These are phyloP conservation scores for Graphilbum ipis-grandicollis DNA, from an alignment of 2,329 filamentous ascomycete genomes.

Conservation along the genomic window DNA sequence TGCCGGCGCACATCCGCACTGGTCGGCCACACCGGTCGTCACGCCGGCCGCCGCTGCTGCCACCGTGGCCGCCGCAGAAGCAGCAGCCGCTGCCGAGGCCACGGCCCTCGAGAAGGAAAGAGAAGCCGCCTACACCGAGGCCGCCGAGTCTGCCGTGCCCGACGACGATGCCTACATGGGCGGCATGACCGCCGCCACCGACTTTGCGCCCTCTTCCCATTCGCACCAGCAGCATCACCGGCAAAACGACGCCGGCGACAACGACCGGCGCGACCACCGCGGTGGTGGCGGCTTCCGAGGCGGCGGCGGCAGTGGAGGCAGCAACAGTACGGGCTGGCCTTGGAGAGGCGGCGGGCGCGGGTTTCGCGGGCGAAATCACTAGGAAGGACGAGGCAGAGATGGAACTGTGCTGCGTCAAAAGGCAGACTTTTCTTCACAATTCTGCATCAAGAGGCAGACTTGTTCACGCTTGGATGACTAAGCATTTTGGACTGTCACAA, in stretches of 20 bases:
- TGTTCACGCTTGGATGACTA: no score
- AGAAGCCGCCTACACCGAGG: neutral
- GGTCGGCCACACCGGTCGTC: slow-evolving; percentile 41
- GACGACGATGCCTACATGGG: neutral
- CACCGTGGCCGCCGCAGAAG: slow-evolving; percentile 21
- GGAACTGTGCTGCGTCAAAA: neutral
- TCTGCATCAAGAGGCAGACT: no score
- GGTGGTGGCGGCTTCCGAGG: slow-evolving; percentile 1
- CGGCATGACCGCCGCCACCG: neutral
- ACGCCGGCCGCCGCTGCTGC: slow-evolving; percentile 12
- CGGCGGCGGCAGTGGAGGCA: slow-evolving; percentile 1
- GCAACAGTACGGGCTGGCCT: slow-evolving; percentile 1
- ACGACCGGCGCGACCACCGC: neutral
- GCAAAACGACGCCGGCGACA: neutral
- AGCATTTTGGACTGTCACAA: no score
- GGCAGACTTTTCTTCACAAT: no score
- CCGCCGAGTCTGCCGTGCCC: neutral
- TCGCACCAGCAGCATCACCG: neutral
- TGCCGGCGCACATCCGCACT: slow-evolving; percentile 68
- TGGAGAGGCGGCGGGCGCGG: slow-evolving; percentile 14
- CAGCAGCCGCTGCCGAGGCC: slow-evolving; percentile 17
- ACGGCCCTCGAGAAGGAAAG: slow-evolving; percentile 2
- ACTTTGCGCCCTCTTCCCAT: neutral
- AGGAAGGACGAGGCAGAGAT: neutral
- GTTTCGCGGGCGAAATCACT: slow-evolving; percentile 11